A percentile compares a stretch with the other conserved stretches of the same genome.
Evolutionary conservation across 495 filamentous ascomycete genomes (phyloP).

Genomic region (Hypoxylon rickii): DNA sequence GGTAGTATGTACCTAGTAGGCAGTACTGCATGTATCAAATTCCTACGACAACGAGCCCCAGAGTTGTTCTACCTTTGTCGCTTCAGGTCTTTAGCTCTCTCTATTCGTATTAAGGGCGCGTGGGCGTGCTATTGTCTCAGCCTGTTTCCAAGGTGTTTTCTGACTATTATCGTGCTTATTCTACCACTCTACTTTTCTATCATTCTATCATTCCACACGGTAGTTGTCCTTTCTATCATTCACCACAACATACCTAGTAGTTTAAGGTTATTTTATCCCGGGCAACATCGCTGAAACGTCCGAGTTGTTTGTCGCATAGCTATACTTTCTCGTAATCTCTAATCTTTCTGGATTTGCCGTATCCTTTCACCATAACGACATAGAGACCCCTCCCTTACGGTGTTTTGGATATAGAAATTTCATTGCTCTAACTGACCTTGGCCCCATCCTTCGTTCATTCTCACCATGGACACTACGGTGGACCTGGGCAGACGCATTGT

Average conservation of each 20-base stretch:
- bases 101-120: no score
- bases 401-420: slow-evolving; percentile 1
- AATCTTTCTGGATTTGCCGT: neutral
- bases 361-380: neutral
- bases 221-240: neutral
- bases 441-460: neutral
- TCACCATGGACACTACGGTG: slow-evolving; percentile 50
- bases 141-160: no score
- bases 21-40: no score
- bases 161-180: no score
- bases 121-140: no score
- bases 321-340: neutral
- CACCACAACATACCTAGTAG: neutral
- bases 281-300: neutral
- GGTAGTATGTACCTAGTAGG: no score
- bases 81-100: no score
- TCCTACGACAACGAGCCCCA: no score
- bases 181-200: no score
- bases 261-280: neutral
- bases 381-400: neutral
- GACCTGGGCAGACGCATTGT: slow-evolving; percentile 72
- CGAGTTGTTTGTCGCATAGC: neutral
- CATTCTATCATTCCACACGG: slow-evolving; percentile 1
- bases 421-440: neutral
- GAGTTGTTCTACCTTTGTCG: no score